A percentile compares a stretch with the other conserved stretches of the same genome.
Conservation (phyloP, 805 yeast genomes). For the Cyberlindnera xishuangbannaensis region DNA sequence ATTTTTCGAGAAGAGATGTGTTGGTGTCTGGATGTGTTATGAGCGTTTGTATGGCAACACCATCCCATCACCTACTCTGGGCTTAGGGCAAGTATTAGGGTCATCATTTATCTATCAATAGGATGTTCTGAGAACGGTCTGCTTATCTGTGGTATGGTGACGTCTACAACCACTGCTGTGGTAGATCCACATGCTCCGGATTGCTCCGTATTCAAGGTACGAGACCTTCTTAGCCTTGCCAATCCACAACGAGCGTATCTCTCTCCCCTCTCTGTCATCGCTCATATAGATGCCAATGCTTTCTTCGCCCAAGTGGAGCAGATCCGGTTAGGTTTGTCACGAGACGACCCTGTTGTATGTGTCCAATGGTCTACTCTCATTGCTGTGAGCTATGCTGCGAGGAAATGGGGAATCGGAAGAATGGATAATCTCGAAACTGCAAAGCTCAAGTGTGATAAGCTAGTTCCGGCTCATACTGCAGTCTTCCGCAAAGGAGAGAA, state of each 20-base stretch:
- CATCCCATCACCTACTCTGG: not conserved
- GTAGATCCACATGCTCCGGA: conserved; percentile 1
- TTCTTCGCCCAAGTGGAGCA: conserved; percentile 95
- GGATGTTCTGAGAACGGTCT: too few species aligned
- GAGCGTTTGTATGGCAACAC: not conserved
- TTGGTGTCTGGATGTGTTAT: conserved; percentile 14
- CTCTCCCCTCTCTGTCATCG: conserved; percentile 73
- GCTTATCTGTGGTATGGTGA: not conserved
- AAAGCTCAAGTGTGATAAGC: conserved; percentile 62
- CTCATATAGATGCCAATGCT: conserved; percentile 89
- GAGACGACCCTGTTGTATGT: conserved; percentile 82
- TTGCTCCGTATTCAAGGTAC: conserved; percentile 38
- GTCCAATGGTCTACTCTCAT: conserved; percentile 89
- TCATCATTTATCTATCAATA: too few species aligned
- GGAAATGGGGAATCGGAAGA: conserved; percentile 74
- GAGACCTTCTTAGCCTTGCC: conserved; percentile 43
- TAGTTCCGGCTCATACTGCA: conserved; percentile 86
- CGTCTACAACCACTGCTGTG: not conserved
- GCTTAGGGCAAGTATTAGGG: not conserved
- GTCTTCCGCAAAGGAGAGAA: conserved; percentile 85
- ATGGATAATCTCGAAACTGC: conserved; percentile 73
- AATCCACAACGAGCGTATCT: conserved; percentile 42
- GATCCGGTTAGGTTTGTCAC: conserved; percentile 56
- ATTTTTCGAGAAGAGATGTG: conserved; percentile 1
- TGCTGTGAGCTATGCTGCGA: conserved; percentile 88